Percentiles rank a stretch among this genome's conserved stretches.
Conservation (phyloP, 2,329 filamentous ascomycete species). For the Chlorencoelia australis region DNA sequence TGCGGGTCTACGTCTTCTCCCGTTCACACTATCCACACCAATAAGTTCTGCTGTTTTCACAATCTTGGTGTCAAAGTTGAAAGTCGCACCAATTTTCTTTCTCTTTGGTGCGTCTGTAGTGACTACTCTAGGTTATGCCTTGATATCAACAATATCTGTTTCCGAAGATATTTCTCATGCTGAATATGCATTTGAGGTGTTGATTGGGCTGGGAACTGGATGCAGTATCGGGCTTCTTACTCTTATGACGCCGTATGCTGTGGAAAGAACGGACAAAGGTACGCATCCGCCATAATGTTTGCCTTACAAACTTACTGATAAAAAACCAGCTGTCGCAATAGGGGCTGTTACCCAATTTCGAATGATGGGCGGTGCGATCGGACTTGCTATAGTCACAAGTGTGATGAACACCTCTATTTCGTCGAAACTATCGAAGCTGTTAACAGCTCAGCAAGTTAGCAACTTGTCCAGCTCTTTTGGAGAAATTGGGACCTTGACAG, state of each 20-base stretch:
- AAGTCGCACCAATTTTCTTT: conserved; percentile 1
- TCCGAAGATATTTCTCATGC: neutral
- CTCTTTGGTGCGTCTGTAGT: conserved; percentile 1
- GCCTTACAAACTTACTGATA: too few relatives aligned
- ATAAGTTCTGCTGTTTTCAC: neutral
- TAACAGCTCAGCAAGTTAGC: neutral
- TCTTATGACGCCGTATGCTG: neutral
- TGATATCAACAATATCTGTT: neutral
- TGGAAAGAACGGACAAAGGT: too few relatives aligned
- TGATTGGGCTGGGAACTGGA: conserved; percentile 1
- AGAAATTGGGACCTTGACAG: neutral
- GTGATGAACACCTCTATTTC: neutral
- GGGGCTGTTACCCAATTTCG: neutral
- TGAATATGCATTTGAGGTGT: conserved; percentile 1
- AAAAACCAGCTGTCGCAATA: too few relatives aligned
- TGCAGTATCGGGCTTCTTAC: neutral
- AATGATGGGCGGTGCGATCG: neutral
- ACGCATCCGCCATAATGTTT: too few relatives aligned
- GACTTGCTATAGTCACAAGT: neutral
- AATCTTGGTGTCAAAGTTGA: neutral
- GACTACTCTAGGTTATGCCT: neutral
- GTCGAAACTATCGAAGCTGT: neutral
- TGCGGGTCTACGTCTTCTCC: neutral
- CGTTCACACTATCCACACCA: neutral
- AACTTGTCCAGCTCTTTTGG: neutral